Base-by-base conservation (phyloP, 225 moss, liverwort and hornwort genomes). In the Physcomitrium patens region DNA sequence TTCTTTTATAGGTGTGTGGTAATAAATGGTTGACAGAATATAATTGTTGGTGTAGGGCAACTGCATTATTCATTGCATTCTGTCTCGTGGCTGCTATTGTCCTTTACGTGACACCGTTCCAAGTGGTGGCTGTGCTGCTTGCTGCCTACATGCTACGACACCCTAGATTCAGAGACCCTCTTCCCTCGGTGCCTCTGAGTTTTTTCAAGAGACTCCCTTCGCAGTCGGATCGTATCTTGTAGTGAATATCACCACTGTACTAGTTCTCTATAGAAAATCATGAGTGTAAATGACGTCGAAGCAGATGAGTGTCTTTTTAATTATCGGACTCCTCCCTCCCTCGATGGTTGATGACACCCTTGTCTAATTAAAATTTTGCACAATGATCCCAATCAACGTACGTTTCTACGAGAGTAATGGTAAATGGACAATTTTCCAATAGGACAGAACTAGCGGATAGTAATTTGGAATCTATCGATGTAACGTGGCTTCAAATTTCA, bases 141-240 rank as follows among this genome's bases (percentile, higher is more conserved):
- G 84, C 83, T n/a, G 78, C 84, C 8, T 87, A 87, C 70, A 41
- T 66, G 1, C 74, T 87, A 63, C 69, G 86, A n/a, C 86, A 87
- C 57, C 86, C 86, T 7, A 80, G 86, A 26, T 84, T 87, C 49
- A 81, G 86, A 10, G 79, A 87, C 46, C 86, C 86, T 3, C 27
- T 87, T 9, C 86, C 86, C 11, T 81, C 83, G 3, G 41, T 81
- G 73, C 44, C 84, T 19, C 31, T 87, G 13, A 87, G 81, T 47
- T 79, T 87, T n/a, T 87, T 87, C 73, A 84, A 76, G 46, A 73
- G 84, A 26, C 78, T 87, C 24, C 86, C 86, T 0, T 87, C 86
- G 26, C 86, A 87, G 70, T 80, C 86, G 14, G 86, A 87, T 58
- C 86, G 86, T 9, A 87, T 87, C 42, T 63, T 87, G 12, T 87